Evolutionary conservation across 2,329 filamentous ascomycete genomes (phyloP).

Genomic region (Zopfia rhizophila): DNA sequence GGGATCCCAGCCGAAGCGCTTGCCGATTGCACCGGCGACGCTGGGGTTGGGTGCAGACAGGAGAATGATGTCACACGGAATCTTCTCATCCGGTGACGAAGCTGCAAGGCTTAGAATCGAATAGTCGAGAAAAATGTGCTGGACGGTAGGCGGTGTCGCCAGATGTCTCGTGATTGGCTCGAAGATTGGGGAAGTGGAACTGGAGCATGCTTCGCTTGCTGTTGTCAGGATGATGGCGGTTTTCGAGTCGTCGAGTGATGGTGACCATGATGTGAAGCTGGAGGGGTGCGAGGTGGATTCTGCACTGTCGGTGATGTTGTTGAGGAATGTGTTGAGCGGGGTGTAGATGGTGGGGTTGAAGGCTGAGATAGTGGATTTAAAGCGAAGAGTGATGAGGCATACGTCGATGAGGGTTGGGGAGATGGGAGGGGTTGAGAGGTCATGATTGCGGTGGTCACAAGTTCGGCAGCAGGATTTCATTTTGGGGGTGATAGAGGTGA

Average conservation of each 20-base stretch:
- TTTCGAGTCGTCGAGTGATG: slow-evolving; percentile 28
- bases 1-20: slow-evolving; percentile 43
- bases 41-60: slow-evolving; percentile 30
- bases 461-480: slow-evolving; percentile 36
- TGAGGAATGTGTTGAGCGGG: slow-evolving; percentile 35
- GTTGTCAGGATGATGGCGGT: slow-evolving; percentile 36
- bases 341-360: slow-evolving; percentile 18
- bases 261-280: slow-evolving; percentile 42
- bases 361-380: slow-evolving; percentile 25
- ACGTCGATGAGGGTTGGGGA: slow-evolving; percentile 32
- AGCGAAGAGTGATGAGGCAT: slow-evolving; percentile 35
- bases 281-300: slow-evolving; percentile 34
- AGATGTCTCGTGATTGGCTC: slow-evolving; percentile 28
- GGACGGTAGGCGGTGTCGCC: slow-evolving; percentile 26
- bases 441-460: slow-evolving; percentile 40
- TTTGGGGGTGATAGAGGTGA: too few relatives aligned
- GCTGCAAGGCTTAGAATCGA: slow-evolving; percentile 33
- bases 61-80: slow-evolving; percentile 37
- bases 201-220: slow-evolving; percentile 29
- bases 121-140: slow-evolving; percentile 38
- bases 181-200: slow-evolving; percentile 30
- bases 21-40: slow-evolving; percentile 39
- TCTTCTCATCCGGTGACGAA: slow-evolving; percentile 25
- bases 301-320: slow-evolving; percentile 38
- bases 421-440: slow-evolving; percentile 19